Percentiles rank a stretch among this genome's conserved stretches.
Evolutionary conservation across 2,329 filamentous ascomycete genomes (phyloP).

Genomic region (Hymenotorrendiella dingleyae): DNA sequence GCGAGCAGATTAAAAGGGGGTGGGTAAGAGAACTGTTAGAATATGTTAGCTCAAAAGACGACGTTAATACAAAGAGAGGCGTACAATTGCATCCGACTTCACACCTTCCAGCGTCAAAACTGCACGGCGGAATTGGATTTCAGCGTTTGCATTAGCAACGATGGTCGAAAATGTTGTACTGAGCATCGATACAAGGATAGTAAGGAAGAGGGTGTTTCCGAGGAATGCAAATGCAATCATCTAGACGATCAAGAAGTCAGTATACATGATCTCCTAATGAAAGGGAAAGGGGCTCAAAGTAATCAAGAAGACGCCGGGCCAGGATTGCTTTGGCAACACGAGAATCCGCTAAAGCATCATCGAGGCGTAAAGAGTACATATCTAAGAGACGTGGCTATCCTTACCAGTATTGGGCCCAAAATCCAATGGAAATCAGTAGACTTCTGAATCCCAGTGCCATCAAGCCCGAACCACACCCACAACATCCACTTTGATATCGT

Average conservation of each 20-base stretch:
- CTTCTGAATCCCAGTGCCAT: constrained; percentile 49
- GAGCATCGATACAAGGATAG: constrained; percentile 80
- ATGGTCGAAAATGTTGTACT: constrained; percentile 79
- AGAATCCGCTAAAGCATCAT: too few species aligned
- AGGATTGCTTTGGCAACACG: too few species aligned
- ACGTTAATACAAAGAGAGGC: background rate
- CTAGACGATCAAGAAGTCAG: too few species aligned
- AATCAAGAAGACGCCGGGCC: too few species aligned
- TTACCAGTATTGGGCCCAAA: constrained; percentile 68
- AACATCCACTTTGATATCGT: constrained; percentile 88
- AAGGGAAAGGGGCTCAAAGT: too few species aligned
- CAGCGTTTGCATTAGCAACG: constrained; percentile 69
- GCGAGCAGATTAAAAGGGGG: constrained; percentile 81
- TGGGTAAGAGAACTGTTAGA: constrained; percentile 35
- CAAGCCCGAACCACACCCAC: constrained; percentile 87
- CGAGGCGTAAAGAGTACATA: too few species aligned
- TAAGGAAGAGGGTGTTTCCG: constrained; percentile 83
- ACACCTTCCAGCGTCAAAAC: constrained; percentile 82
- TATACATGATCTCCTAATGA: too few species aligned
- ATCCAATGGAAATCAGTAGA: constrained; percentile 69
- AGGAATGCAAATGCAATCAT: constrained; percentile 84
- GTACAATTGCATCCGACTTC: constrained; percentile 66
- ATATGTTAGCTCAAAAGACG: background rate
- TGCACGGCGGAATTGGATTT: constrained; percentile 75
- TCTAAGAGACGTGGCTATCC: too few species aligned